Percentiles rank a stretch among this genome's conserved stretches.
These are phyloP conservation scores for Leccinum truebloodii DNA, from an alignment of 768 basidiomycete genomes.

Conservation along the genomic window DNA sequence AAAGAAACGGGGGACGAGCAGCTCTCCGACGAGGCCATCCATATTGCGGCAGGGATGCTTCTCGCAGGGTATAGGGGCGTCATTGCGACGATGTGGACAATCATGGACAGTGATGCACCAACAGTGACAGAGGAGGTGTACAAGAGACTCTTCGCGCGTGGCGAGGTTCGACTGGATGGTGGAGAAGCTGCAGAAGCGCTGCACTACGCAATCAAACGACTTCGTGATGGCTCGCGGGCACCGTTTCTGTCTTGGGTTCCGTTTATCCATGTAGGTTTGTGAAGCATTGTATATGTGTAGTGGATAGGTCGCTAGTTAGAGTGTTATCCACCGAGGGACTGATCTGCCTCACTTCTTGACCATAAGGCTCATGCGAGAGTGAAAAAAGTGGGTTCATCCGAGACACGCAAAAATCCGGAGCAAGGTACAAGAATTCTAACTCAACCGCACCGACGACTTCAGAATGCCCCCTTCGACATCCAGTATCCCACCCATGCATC, in stretches of 20 bases:
- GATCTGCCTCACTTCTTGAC: no score
- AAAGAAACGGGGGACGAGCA: not conserved
- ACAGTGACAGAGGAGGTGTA: not conserved
- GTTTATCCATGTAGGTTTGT: constrained; percentile 1
- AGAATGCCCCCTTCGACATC: constrained; percentile 24
- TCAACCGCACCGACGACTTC: not conserved
- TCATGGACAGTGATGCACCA: constrained; percentile 1
- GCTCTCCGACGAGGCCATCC: not conserved
- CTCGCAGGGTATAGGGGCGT: not conserved
- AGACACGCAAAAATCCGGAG: no score
- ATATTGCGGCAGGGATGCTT: not conserved
- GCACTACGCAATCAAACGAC: not conserved
- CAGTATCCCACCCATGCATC: constrained; percentile 30
- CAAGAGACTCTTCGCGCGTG: not conserved
- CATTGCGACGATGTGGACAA: constrained; percentile 1
- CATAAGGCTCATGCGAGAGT: no score
- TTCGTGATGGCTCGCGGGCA: not conserved
- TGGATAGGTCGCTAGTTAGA: no score
- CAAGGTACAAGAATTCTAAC: not conserved
- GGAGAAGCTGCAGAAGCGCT: not conserved
- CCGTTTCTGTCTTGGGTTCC: not conserved
- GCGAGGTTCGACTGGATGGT: not conserved
- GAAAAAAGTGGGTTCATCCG: no score
- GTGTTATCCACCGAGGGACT: no score
- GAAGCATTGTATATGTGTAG: not conserved